Conservation (phyloP, 2,329 filamentous ascomycete species). For the Aspergillus carbonarius region DNA sequence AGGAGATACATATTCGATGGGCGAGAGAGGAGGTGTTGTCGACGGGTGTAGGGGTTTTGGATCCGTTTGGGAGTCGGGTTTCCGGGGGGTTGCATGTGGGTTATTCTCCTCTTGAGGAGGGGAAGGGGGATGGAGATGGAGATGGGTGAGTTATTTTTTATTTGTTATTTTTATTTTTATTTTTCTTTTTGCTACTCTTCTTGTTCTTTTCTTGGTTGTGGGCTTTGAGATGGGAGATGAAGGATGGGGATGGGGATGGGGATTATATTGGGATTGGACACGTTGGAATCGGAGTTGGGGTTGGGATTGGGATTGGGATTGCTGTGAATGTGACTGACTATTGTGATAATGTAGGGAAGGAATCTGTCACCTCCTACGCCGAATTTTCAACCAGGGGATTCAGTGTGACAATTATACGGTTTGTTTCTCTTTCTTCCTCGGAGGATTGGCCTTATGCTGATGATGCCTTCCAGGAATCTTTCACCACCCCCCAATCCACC, state of each 20-base stretch:
- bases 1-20: constrained; percentile 80
- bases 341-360: constrained; percentile 24
- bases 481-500: constrained; percentile 64
- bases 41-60: constrained; percentile 32
- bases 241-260: too few species aligned
- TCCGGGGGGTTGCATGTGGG: constrained; percentile 81
- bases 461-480: constrained; percentile 50
- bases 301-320: background rate
- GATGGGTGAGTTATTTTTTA: background rate
- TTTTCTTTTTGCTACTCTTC: too few species aligned
- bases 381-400: constrained; percentile 54
- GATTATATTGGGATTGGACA: too few species aligned
- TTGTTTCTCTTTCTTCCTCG: constrained; percentile 12
- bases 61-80: constrained; percentile 70
- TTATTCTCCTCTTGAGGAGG: constrained; percentile 55
- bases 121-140: background rate
- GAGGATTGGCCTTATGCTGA: background rate
- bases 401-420: constrained; percentile 57
- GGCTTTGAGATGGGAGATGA: too few species aligned
- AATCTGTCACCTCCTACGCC: constrained; percentile 60
- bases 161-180: too few species aligned
- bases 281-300: too few species aligned
- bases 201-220: too few species aligned
- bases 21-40: constrained; percentile 57
- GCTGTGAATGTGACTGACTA: background rate